phyloP scores from a whole-genome alignment of 768 basidiomycete species.

The Collybia sordida region DNA sequence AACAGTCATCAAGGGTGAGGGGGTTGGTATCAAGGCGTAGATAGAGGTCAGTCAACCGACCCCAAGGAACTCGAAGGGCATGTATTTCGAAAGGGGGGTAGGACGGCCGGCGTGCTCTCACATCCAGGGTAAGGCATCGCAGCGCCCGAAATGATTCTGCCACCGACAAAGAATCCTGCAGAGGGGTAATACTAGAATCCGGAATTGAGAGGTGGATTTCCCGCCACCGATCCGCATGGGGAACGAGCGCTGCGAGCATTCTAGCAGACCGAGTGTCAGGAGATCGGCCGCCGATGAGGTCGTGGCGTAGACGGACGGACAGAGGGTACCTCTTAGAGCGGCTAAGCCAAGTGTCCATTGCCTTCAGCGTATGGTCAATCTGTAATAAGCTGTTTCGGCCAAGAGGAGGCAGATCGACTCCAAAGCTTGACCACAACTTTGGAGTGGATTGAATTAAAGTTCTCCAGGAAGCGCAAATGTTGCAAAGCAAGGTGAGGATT shows the following conservation, averaged over 20 bases:
- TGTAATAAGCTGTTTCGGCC: constrained; percentile 7
- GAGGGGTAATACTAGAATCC: constrained; percentile 20
- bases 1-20: constrained; percentile 34
- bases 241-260: constrained; percentile 28
- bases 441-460: constrained; percentile 36
- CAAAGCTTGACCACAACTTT: constrained; percentile 47
- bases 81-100: constrained; percentile 21
- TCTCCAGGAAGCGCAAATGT: constrained; percentile 44
- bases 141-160: constrained; percentile 23
- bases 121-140: constrained; percentile 28
- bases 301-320: constrained; percentile 28
- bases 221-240: constrained; percentile 35
- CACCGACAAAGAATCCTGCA: constrained; percentile 20
- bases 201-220: constrained; percentile 34
- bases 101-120: constrained; percentile 20
- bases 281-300: constrained; percentile 11
- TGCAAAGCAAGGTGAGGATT: constrained; percentile 37
- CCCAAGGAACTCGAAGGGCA: constrained; percentile 33
- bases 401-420: constrained; percentile 27
- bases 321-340: constrained; percentile 34
- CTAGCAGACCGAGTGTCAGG: constrained; percentile 21
- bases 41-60: constrained; percentile 35
- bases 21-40: constrained; percentile 33
- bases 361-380: constrained; percentile 17
- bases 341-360: constrained; percentile 33